Evolutionary conservation across 768 basidiomycete species (phyloP), one percentile per base, ranked within the genome.

Genomic region (Chalciporus piperatus): DNA sequence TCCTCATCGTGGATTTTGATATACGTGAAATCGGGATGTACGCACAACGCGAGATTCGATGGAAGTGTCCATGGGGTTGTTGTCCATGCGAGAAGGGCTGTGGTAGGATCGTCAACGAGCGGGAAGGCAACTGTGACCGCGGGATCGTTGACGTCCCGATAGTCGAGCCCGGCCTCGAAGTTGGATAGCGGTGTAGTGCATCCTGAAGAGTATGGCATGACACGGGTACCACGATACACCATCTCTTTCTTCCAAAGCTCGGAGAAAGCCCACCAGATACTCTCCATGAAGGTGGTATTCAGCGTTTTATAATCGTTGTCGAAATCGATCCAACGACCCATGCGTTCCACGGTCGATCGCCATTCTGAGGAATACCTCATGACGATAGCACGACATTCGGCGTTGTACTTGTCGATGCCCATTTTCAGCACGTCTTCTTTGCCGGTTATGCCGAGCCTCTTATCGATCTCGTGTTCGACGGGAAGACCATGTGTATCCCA

Each of bases 291-390:
- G 9, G 84, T 74, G 7, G 84, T 70, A 63, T 98, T 93, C 56
- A 98, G 80, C 14, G 97, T 99, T 77, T 98, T 98, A 77, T 99
- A 99, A 63, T 98, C 97, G 61, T 98, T 91, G 71, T 99, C 97
- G 61, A 99, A 99, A 72, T 99, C 97, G 73, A 99, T 98, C 97
- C 97, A 99, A 56, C 97, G 85, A 30, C 96, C 97, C 88, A 98
- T 95, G 57, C 97, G 84, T 70, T 97, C 95, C 48, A 99, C 96
- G 4, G 95, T 98, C 32, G 74, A 65, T 44, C 94, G 85, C 97
- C 97, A 99, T 66, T 98, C 95, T 7, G 82, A 79, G 2, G 95
- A 79, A 69, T 98, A 98, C 45, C 93, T 82, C 95, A 99, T 98
- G 62, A 98, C 96, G 67, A 98, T 98, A 54, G 84, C 82, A 30